Conservation (phyloP, 176 grass and related monocot genomes). For the Ensete ventricosum region DNA sequence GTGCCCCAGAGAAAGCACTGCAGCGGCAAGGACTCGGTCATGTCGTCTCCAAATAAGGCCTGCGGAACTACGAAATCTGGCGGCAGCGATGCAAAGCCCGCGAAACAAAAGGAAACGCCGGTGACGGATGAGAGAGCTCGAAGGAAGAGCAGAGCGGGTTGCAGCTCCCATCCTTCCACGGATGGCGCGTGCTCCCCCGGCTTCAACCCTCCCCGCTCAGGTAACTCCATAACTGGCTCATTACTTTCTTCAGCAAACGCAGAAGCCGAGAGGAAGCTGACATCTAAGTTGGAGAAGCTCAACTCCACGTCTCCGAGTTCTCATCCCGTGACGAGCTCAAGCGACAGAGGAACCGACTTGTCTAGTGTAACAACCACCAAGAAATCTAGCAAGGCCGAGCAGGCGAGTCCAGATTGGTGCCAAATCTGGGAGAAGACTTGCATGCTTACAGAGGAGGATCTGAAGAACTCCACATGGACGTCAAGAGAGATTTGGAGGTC, state of each 20-base stretch:
- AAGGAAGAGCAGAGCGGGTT: not conserved
- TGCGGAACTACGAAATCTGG: not conserved
- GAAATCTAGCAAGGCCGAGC: slow-evolving; percentile 11
- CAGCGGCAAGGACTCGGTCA: not conserved
- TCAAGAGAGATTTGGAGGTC: not conserved
- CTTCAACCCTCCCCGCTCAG: slow-evolving; percentile 37
- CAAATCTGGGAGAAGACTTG: slow-evolving; percentile 25
- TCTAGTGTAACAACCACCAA: not conserved
- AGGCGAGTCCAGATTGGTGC: slow-evolving; percentile 7
- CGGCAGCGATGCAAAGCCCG: not conserved
- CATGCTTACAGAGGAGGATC: slow-evolving; percentile 26
- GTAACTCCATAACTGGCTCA: slow-evolving; percentile 3
- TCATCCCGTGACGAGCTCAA: slow-evolving; percentile 1
- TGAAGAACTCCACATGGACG: slow-evolving; percentile 21
- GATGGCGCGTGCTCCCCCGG: slow-evolving; percentile 1
- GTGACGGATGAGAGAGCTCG: not conserved
- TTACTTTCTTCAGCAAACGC: not conserved
- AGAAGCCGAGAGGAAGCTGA: slow-evolving; percentile 16
- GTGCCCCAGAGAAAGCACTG: slow-evolving; percentile 1
- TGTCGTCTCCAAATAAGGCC: not conserved
- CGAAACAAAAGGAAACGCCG: not conserved
- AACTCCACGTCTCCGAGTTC: not conserved
- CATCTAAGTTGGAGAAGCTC: slow-evolving; percentile 1
- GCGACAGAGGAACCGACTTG: not conserved
- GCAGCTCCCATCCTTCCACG: slow-evolving; percentile 12